Evolutionary conservation across 768 basidiomycete genomes (phyloP).

Genomic region (Pulveroboletus sp.): DNA sequence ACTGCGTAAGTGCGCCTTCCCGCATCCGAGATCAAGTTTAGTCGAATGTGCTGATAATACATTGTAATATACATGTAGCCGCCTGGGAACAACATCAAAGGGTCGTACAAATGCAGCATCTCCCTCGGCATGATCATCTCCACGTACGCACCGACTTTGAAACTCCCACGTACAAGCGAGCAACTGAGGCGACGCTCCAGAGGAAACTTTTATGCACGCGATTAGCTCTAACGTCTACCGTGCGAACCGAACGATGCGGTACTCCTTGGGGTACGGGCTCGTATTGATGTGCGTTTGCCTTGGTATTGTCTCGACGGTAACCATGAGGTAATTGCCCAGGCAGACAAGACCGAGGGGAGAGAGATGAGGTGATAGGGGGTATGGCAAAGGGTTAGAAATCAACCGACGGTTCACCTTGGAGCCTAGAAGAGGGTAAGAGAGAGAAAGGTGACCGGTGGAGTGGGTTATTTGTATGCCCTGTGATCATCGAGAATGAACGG

Average conservation of each 20-base stretch:
- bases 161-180: neutral
- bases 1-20: conserved; percentile 41
- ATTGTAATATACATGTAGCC: conserved; percentile 17
- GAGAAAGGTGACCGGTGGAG: conserved; percentile 75
- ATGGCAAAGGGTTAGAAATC: conserved; percentile 36
- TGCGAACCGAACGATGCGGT: conserved; percentile 62
- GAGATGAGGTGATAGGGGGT: conserved; percentile 57
- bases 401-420: conserved; percentile 59
- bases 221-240: conserved; percentile 78
- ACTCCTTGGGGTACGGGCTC: conserved; percentile 54
- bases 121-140: conserved; percentile 66
- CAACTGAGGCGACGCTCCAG: conserved; percentile 30
- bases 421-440: conserved; percentile 58
- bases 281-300: conserved; percentile 71
- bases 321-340: conserved; percentile 42
- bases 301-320: conserved; percentile 48
- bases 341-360: conserved; percentile 60
- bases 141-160: conserved; percentile 38
- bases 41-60: neutral
- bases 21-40: neutral
- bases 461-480: conserved; percentile 65
- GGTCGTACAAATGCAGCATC: conserved; percentile 72
- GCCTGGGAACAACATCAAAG: conserved; percentile 71
- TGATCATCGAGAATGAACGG: conserved; percentile 27
- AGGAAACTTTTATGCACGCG: conserved; percentile 73